Evolutionary conservation across 352 stramenopile genomes (phyloP).

Genomic region (Pythium apleroticum): DNA sequence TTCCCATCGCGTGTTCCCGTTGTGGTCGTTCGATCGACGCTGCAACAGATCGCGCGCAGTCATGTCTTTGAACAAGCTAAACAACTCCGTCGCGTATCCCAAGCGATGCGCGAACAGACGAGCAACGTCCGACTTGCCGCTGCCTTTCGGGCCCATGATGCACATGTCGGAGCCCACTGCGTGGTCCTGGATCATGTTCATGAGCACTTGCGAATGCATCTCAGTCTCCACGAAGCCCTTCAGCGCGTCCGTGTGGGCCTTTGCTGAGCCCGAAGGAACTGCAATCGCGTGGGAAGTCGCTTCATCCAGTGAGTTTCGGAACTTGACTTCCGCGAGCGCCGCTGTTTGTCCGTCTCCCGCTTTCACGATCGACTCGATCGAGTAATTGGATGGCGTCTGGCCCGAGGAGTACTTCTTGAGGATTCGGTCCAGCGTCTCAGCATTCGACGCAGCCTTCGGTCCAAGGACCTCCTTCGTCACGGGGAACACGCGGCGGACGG

Average conservation of each 20-base stretch:
- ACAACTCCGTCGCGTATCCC: conserved; percentile 87
- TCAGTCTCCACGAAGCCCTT: conserved; percentile 62
- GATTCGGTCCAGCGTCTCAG: conserved; percentile 55
- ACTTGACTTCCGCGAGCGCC: conserved; percentile 15
- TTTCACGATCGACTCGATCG: conserved; percentile 39
- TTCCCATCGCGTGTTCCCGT: conserved; percentile 91
- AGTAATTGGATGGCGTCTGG: conserved; percentile 34
- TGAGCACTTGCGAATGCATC: conserved; percentile 46
- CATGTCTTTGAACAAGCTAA: conserved; percentile 94
- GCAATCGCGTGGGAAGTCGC: conserved; percentile 13
- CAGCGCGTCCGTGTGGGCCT: conserved; percentile 28
- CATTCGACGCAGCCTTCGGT: conserved; percentile 39
- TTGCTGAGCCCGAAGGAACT: conserved; percentile 46
- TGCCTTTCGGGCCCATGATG: conserved; percentile 79
- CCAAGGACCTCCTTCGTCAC: conserved; percentile 50
- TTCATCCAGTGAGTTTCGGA: conserved; percentile 12
- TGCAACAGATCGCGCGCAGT: conserved; percentile 91
- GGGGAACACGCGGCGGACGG: conserved; percentile 56
- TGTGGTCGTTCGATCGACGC: conserved; percentile 80
- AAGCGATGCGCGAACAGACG: conserved; percentile 67
- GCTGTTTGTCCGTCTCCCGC: conserved; percentile 15
- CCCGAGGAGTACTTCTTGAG: conserved; percentile 43
- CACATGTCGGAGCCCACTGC: conserved; percentile 74
- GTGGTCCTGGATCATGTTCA: conserved; percentile 82
- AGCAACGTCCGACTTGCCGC: conserved; percentile 77